Base-by-base conservation (phyloP, 1,284 basidiomycete genomes). In the Malassezia brasiliensis region DNA sequence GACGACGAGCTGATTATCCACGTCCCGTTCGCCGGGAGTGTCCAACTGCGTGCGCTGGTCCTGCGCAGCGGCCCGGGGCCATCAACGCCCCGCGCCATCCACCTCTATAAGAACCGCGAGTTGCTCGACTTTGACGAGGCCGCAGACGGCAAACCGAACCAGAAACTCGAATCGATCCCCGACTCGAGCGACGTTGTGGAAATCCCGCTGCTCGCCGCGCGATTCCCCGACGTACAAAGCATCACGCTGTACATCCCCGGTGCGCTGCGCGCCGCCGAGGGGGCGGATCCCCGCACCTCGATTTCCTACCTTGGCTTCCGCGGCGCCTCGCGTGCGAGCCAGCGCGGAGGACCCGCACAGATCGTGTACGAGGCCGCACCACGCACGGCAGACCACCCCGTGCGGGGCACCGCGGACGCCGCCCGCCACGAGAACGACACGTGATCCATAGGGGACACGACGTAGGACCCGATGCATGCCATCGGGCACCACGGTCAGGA, bases 301-400 rank as follows among this genome's bases (percentile, higher is more conserved):
- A 59, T 74, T 45, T 66, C 65, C 22, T 74, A 65, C 53, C 20
- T 69, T 3, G 71, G 69, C 11, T 69, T 74, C 60, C 65, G 66
- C 15, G 71, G 71, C 20, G 56, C 56, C 34, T 59, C 62, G 3
- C 44, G 39, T 19, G 10, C 36, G 5, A 15, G n/a, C 14, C 46
- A 47, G 50, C 55, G 55, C 17, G 42, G 39, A 25, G 55, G 55
- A n/a, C 69, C 71, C 0, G 50, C 59, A 2, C 66, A 65, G 37
- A 64, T 74, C 50, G 61, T 74, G 44, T 74, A 74, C 51, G 71
- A 74, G 56, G 54, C 62, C 36, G 64, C 71, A 5, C 71, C 71
- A 0, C 64, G 67, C 55, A 47, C 66, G 53, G 64, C 69, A 36
- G 69, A 69, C 38, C 69, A 72, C 44, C 31, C 59, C 42, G 67